phyloP scores from a whole-genome alignment of 129 eudicot genomes.

The Ambrosia trifida region DNA sequence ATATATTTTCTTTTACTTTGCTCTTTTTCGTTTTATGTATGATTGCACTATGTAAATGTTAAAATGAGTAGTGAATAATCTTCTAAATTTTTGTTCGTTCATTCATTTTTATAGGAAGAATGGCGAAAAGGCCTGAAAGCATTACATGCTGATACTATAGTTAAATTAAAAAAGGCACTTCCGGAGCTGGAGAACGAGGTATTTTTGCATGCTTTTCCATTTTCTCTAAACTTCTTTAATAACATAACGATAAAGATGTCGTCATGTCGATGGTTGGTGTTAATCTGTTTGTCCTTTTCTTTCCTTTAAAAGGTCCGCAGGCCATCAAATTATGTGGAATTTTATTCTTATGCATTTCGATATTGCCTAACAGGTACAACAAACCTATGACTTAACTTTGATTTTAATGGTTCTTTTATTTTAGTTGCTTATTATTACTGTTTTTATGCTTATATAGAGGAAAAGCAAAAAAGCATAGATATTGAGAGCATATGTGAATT shows the following conservation, averaged over 20 bases:
- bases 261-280: too few species aligned
- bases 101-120: conserved; percentile 62
- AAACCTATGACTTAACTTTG: not conserved
- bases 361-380: conserved; percentile 85
- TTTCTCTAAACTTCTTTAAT: not conserved
- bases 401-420: not conserved
- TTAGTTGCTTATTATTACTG: not conserved
- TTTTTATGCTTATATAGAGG: conserved; percentile 52
- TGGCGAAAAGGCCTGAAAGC: conserved; percentile 95
- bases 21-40: too few species aligned
- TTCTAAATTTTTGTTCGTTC: conserved; percentile 2
- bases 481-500: conserved; percentile 86
- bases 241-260: conserved; percentile 2
- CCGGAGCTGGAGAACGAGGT: conserved; percentile 94
- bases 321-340: conserved; percentile 77
- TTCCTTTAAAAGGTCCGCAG: conserved; percentile 65
- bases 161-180: conserved; percentile 68
- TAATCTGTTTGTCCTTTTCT: conserved; percentile 15
- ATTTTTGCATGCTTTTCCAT: conserved; percentile 3
- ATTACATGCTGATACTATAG: conserved; percentile 72
- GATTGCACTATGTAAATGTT: too few species aligned
- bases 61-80: too few species aligned
- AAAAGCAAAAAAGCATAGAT: conserved; percentile 96
- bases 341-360: conserved; percentile 74
- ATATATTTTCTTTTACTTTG: too few species aligned